Percentiles rank a stretch among this genome's conserved stretches.
Conservation (phyloP, 2,329 filamentous ascomycete species). For the Colletotrichum kahawae region DNA sequence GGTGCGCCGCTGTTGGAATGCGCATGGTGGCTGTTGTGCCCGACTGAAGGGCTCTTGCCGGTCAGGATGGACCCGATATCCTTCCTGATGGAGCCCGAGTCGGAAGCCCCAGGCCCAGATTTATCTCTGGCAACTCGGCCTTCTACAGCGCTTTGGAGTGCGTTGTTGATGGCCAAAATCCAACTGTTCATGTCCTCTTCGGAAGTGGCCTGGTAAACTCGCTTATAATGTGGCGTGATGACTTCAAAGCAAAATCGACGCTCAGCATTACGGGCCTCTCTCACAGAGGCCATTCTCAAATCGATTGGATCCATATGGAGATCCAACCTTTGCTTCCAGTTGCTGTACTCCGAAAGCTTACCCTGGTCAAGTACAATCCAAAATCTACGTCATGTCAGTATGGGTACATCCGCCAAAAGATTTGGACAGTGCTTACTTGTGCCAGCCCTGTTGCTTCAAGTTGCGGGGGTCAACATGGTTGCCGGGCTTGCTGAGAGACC, state of each 20-base stretch:
- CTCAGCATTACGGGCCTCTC: slow-evolving; percentile 93
- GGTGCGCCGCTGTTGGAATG: slow-evolving; percentile 61
- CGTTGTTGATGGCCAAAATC: slow-evolving; percentile 97
- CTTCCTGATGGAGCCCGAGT: slow-evolving; percentile 68
- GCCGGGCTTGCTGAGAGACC: slow-evolving; percentile 91
- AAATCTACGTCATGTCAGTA: slow-evolving; percentile 65
- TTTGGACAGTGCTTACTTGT: slow-evolving; percentile 73
- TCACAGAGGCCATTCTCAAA: slow-evolving; percentile 92
- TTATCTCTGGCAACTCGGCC: slow-evolving; percentile 68
- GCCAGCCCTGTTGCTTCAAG: slow-evolving; percentile 97
- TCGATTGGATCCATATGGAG: slow-evolving; percentile 98
- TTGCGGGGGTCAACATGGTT: slow-evolving; percentile 95
- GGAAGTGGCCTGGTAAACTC: slow-evolving; percentile 96
- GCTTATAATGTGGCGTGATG: slow-evolving; percentile 93
- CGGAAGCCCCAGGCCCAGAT: slow-evolving; percentile 45
- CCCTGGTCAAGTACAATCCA: slow-evolving; percentile 99
- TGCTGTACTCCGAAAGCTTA: slow-evolving; percentile 96
- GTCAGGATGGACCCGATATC: slow-evolving; percentile 94
- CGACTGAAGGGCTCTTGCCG: slow-evolving; percentile 82
- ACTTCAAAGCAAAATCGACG: slow-evolving; percentile 97
- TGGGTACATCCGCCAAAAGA: background rate
- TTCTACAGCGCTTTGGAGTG: slow-evolving; percentile 93
- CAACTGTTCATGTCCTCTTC: slow-evolving; percentile 98
- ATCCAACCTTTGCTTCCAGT: slow-evolving; percentile 98
- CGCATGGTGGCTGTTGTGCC: slow-evolving; percentile 56